Evolutionary conservation across 2,329 filamentous ascomycete species (phyloP).

Genomic region (Ramularia endophylla): DNA sequence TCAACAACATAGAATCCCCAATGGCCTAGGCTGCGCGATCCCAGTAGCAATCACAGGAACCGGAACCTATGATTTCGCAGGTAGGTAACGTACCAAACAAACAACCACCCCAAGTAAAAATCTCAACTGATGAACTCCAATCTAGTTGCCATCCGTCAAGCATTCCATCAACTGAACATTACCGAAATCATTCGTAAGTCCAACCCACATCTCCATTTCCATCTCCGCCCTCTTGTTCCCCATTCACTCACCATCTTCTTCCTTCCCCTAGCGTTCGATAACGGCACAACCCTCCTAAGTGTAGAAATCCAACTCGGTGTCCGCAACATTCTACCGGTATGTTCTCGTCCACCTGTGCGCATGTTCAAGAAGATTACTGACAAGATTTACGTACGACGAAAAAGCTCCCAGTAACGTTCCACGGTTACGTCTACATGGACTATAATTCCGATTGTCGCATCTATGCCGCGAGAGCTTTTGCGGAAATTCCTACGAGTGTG

Average conservation of each 20-base stretch:
- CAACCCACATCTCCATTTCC: too few species aligned
- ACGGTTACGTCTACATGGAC: slow-evolving; percentile 17
- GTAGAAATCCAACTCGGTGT: slow-evolving; percentile 7
- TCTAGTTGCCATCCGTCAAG: slow-evolving; percentile 11
- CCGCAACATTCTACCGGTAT: slow-evolving; percentile 6
- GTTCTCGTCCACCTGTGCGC: background rate
- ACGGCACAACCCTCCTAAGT: slow-evolving; percentile 10
- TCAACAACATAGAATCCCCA: slow-evolving; percentile 7
- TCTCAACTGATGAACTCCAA: too few species aligned
- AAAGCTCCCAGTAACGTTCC: slow-evolving; percentile 7
- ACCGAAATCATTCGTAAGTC: background rate
- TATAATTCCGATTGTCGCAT: slow-evolving; percentile 15
- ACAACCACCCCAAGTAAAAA: too few species aligned
- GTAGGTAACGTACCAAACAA: background rate
- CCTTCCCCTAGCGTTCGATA: slow-evolving; percentile 5
- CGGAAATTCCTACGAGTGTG: slow-evolving; percentile 5
- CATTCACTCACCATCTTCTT: background rate
- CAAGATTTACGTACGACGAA: background rate
- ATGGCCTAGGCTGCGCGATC: slow-evolving; percentile 10
- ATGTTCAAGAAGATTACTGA: background rate
- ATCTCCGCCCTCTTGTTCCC: too few species aligned
- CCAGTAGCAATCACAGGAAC: slow-evolving; percentile 14
- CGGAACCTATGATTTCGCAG: slow-evolving; percentile 13
- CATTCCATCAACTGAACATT: slow-evolving; percentile 9
- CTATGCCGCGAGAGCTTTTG: slow-evolving; percentile 11